Percentiles rank a stretch among this genome's conserved stretches.
Evolutionary conservation across 495 filamentous ascomycete genomes (phyloP).

Genomic region (Penicillium egyptiacum): DNA sequence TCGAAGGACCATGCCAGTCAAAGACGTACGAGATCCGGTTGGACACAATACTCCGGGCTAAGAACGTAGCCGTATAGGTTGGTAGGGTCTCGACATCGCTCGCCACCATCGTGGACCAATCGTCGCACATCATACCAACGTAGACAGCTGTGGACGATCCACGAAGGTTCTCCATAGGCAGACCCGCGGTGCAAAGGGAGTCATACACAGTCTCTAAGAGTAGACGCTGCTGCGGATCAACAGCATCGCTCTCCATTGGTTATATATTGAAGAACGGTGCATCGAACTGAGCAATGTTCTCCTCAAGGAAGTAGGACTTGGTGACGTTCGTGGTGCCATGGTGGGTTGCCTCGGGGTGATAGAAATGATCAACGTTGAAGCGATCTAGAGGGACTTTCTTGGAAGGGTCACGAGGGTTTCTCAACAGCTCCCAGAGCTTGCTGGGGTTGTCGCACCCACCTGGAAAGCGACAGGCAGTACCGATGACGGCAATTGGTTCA

Average conservation of each 20-base stretch:
- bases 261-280: constrained; percentile 7
- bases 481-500: constrained; percentile 19
- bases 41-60: background rate
- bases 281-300: constrained; percentile 6
- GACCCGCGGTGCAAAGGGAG: background rate
- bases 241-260: background rate
- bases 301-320: background rate
- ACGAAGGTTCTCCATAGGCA: background rate
- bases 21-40: constrained; percentile 55
- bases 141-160: too few relatives aligned
- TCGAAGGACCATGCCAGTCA: constrained; percentile 48
- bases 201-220: constrained; percentile 7
- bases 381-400: background rate
- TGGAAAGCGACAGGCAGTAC: constrained; percentile 12
- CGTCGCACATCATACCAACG: too few relatives aligned
- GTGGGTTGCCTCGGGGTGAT: background rate
- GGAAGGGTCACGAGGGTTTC: background rate
- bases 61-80: background rate
- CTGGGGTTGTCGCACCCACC: constrained; percentile 10
- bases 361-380: background rate
- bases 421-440: constrained; percentile 10
- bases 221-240: constrained; percentile 8
- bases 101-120: too few relatives aligned
- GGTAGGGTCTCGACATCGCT: background rate
- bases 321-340: background rate